Evolutionary conservation across 768 basidiomycete genomes (phyloP).

Genomic region (Russula griseocarnosa): DNA sequence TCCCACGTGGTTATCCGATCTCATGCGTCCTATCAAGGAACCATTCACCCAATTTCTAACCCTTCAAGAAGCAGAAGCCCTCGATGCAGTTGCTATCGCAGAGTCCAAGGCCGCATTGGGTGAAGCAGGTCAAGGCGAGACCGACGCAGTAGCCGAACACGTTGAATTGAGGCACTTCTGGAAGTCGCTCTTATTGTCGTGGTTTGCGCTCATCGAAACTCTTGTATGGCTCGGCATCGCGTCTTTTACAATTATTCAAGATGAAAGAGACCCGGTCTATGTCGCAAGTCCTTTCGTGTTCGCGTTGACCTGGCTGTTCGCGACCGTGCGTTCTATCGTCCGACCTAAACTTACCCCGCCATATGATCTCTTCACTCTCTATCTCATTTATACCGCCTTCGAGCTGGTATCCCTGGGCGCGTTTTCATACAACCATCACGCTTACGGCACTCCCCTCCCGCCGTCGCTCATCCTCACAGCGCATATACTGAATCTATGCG

Average conservation of each 20-base stretch:
- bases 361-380: conserved; percentile 59
- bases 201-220: conserved; percentile 52
- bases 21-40: conserved; percentile 27
- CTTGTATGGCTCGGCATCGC: conserved; percentile 58
- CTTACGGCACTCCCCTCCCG: conserved; percentile 44
- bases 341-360: conserved; percentile 56
- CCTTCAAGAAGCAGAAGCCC: conserved; percentile 33
- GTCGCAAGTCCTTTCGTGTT: conserved; percentile 45
- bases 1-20: conserved; percentile 28
- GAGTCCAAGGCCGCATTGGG: conserved; percentile 1
- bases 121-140: conserved; percentile 1
- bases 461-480: conserved; percentile 31
- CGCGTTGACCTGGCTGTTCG: conserved; percentile 64
- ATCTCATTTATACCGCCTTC: conserved; percentile 45
- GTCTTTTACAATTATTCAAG: conserved; percentile 47
- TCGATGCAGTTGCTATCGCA: conserved; percentile 8
- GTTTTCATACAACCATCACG: conserved; percentile 47
- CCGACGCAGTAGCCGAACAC: conserved; percentile 26
- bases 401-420: conserved; percentile 52
- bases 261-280: conserved; percentile 34
- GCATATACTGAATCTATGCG: conserved; percentile 43
- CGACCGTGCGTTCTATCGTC: conserved; percentile 50
- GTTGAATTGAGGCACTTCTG: conserved; percentile 43
- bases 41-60: conserved; percentile 45
- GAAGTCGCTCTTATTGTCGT: conserved; percentile 55